A percentile compares a stretch with the other conserved stretches of the same genome.
Evolutionary conservation across 2,329 filamentous ascomycete species (phyloP).

Genomic region (Xylaria sp.): DNA sequence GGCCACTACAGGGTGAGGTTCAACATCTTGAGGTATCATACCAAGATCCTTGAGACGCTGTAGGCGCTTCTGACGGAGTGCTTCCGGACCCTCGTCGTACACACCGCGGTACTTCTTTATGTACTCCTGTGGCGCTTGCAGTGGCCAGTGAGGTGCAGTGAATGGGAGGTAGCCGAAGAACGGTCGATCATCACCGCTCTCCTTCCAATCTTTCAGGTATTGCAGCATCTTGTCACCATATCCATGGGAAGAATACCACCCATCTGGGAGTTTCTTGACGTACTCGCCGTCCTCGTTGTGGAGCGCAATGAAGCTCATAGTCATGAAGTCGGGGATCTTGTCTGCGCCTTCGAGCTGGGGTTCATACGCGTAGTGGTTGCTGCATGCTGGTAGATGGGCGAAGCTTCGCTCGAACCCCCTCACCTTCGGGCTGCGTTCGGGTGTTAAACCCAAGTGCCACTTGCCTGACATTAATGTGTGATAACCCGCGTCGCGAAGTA

Average conservation of each 20-base stretch:
- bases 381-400: slow-evolving; percentile 69
- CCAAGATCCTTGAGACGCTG: slow-evolving; percentile 67
- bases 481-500: slow-evolving; percentile 69
- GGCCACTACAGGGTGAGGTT: slow-evolving; percentile 62
- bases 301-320: slow-evolving; percentile 54
- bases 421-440: slow-evolving; percentile 65
- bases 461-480: slow-evolving; percentile 71
- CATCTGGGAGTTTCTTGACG: slow-evolving; percentile 58
- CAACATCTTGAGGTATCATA: slow-evolving; percentile 62
- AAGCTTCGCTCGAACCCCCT: slow-evolving; percentile 70
- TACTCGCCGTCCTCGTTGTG: slow-evolving; percentile 54
- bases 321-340: slow-evolving; percentile 54
- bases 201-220: slow-evolving; percentile 62
- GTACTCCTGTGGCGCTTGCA: slow-evolving; percentile 67
- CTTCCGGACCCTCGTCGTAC: slow-evolving; percentile 71
- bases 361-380: slow-evolving; percentile 66
- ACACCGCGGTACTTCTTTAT: slow-evolving; percentile 67
- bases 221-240: slow-evolving; percentile 64
- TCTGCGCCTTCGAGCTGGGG: slow-evolving; percentile 55
- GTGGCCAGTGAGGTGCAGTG: slow-evolving; percentile 72
- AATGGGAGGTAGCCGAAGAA: slow-evolving; percentile 72
- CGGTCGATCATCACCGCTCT: slow-evolving; percentile 52
- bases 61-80: slow-evolving; percentile 63
- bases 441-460: slow-evolving; percentile 71
- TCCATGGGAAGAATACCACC: slow-evolving; percentile 65